Base-by-base conservation (phyloP, 2,329 filamentous ascomycete genomes). In the Fusarium guadeloupense region DNA sequence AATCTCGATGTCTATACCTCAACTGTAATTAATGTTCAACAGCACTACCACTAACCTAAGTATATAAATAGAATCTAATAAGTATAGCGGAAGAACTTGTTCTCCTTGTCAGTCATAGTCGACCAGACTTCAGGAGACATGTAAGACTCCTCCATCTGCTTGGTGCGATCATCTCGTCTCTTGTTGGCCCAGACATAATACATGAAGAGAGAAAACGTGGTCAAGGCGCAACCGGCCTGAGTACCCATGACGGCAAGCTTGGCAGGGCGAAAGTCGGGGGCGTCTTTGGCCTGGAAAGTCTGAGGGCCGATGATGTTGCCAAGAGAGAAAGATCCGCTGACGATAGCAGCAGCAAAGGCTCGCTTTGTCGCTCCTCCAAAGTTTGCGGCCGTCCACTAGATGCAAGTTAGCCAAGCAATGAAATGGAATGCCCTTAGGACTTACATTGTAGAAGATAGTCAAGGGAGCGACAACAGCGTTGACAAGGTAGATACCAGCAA, bases 281-380 rank as follows among this genome's bases (percentile, higher is more conserved):
- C 81, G 55, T 86, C 82, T 34, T 74, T 74, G 3, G 75, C 76
- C 63, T 81, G 80, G 73, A 86, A 85, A 4, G 82, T 85, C 68
- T 85, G 80, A 1, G 83, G 83, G 0, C 83, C 83, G 57, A 85
- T 85, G 50, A 85, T 82, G 68, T 84, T 86, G 14, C 81, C 83
- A 5, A 83, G 70, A 0, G 81, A 81, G 68, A 84, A 85, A 16
- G 78, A 78, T 21, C 80, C 80, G 42, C 78, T 79, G 61, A 84
- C 75, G 44, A 82, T 70, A 16, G 81, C 80, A 9, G 78, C 76
- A 4, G 81, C 81, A 44, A 82, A 80, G 10, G 81, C 78, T 21
- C 81, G 78, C 72, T 84, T 85, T 5, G 82, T 84, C 19, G 78
- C 77, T 6, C 82, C 82, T 6, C 78, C 79, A 39, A 83, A 73